These are phyloP conservation scores for Annona squamosa DNA, from an alignment of 164 flowering plant species.

Conservation along the genomic window DNA sequence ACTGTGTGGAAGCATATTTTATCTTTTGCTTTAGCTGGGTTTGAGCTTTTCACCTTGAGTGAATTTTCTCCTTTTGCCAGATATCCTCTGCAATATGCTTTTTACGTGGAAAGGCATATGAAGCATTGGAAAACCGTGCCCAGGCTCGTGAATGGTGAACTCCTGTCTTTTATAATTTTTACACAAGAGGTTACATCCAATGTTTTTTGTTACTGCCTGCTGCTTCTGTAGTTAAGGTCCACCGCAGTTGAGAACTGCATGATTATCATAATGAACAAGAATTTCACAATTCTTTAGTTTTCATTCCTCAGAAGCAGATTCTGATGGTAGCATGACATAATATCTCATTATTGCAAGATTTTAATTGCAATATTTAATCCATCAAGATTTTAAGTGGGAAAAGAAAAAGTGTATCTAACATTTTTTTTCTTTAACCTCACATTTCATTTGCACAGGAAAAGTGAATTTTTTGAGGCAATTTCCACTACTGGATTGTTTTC, in stretches of 20 bases:
- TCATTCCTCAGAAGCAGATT: background rate
- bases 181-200: background rate
- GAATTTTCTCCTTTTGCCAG: conserved; percentile 30
- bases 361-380: no score
- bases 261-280: background rate
- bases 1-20: background rate
- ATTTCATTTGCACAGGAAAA: no score
- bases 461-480: no score
- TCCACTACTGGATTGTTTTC: no score
- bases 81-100: conserved; percentile 91
- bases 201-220: background rate
- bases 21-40: background rate
- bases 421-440: no score
- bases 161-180: background rate
- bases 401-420: no score
- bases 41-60: background rate
- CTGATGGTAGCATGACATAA: background rate
- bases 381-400: no score
- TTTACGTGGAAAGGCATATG: conserved; percentile 86
- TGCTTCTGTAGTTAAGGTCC: background rate
- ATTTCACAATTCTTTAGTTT: background rate
- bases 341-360: background rate
- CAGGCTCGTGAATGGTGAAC: conserved; percentile 84
- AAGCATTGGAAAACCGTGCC: conserved; percentile 88
- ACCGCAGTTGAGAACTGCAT: background rate